Percentiles rank a stretch among this genome's conserved stretches.
phyloP scores from a whole-genome alignment of 805 yeast genomes.

The Pichia nakasei region DNA sequence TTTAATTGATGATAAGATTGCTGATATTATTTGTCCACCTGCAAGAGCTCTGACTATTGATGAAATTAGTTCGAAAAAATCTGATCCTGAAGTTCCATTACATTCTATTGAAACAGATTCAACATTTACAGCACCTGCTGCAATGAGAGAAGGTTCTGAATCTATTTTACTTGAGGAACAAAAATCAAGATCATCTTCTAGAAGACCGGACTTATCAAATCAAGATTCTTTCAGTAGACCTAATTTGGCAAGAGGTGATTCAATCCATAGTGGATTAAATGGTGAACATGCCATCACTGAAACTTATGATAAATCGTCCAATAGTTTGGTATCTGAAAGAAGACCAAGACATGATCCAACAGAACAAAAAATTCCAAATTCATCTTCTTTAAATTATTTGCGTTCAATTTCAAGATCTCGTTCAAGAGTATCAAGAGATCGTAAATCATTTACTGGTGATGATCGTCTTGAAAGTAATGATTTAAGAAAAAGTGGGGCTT shows the following conservation, averaged over 20 bases:
- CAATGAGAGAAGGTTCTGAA: slow-evolving; percentile 34
- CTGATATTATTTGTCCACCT: slow-evolving; percentile 6
- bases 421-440: slow-evolving; percentile 37
- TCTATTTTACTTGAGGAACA: slow-evolving; percentile 22
- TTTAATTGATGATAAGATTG: slow-evolving; percentile 9
- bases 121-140: slow-evolving; percentile 34
- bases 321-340: slow-evolving; percentile 28
- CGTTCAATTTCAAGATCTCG: slow-evolving; percentile 60
- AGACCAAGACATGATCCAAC: slow-evolving; percentile 31
- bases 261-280: slow-evolving; percentile 51
- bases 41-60: slow-evolving; percentile 9
- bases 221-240: slow-evolving; percentile 29
- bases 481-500: slow-evolving; percentile 49
- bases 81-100: slow-evolving; percentile 25
- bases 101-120: slow-evolving; percentile 31
- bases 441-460: slow-evolving; percentile 25
- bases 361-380: slow-evolving; percentile 16
- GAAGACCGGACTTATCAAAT: slow-evolving; percentile 1
- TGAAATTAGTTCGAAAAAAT: slow-evolving; percentile 1
- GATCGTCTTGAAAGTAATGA: slow-evolving; percentile 28
- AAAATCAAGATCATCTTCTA: slow-evolving; percentile 16
- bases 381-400: slow-evolving; percentile 44
- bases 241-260: slow-evolving; percentile 70
- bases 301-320: slow-evolving; percentile 19
- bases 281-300: slow-evolving; percentile 24